Conservation (phyloP, 352 stramenopile species). For the Pythium utonaiense region DNA sequence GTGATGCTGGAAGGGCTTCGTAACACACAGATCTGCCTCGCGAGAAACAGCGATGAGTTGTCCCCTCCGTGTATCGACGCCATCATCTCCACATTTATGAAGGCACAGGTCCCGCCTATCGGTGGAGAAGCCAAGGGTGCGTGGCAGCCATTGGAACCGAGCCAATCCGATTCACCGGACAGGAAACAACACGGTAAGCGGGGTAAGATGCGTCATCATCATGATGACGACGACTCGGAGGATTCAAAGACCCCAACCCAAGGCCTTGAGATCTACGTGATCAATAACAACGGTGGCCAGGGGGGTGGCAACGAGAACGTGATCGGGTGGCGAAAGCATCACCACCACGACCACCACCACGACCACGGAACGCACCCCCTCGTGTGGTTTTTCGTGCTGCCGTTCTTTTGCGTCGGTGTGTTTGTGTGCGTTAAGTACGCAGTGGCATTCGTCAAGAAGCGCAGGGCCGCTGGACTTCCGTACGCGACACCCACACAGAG, state of each 20-base stretch:
- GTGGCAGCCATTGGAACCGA: not conserved
- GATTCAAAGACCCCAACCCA: not conserved
- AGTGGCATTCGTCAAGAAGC: not conserved
- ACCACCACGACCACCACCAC: not conserved
- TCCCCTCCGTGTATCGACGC: not conserved
- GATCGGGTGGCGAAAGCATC: not conserved
- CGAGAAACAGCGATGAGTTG: not conserved
- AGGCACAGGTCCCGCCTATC: not conserved
- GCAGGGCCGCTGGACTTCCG: not conserved
- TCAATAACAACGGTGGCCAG: constrained; percentile 6
- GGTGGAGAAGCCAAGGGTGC: not conserved
- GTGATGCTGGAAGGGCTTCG: not conserved
- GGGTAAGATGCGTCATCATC: not conserved
- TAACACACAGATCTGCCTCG: not conserved
- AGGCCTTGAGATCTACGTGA: constrained; percentile 5
- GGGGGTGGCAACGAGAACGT: not conserved
- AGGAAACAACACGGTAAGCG: not conserved
- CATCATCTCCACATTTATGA: constrained; percentile 3
- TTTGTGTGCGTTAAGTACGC: constrained; percentile 5
- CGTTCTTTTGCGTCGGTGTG: constrained; percentile 23
- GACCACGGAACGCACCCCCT: constrained; percentile 2
- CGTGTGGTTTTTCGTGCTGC: constrained; percentile 21
- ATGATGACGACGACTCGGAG: constrained; percentile 5
- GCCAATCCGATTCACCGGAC: not conserved
- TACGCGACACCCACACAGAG: not conserved